Evolutionary conservation across 2,329 filamentous ascomycete genomes (phyloP), one percentile per base, ranked within the genome.

Genomic region (Phaeosphaeriaceae sp.): DNA sequence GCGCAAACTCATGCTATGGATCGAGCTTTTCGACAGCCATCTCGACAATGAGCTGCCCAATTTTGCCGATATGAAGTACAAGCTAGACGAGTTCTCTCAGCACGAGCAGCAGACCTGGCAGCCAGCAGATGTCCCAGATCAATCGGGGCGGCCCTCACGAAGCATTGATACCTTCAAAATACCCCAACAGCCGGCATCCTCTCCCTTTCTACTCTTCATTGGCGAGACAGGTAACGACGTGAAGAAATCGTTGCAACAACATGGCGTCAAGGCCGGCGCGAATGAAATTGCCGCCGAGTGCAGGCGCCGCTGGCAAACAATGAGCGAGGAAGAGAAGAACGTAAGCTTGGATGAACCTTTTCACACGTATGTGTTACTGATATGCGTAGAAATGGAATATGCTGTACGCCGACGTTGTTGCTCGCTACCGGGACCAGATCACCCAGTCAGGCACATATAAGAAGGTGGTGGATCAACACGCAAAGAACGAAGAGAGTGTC

Each of bases 1-100:
- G 58, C 80, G 86, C 41, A 89, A 89, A 68, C 80, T 89, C 65
- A 85, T 88, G 66, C 80, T 89, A 2, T 89, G 87, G 87, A 76
- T 89, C 40, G 85, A 87, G 70, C 78, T 89, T 1, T 89, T 89
- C 65, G 87, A 88, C 51, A 85, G 84, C 60, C 81, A 84, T 19
- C 70, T 78, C 7, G 78, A 80, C 50, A 75, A 75, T 44, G 74
- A 75, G 49, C 67, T 74, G 4, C 73, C 74, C 46, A 76, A 75
- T 51, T 75, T 75, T 31, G 69, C 73, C 15, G 75, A 75, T 51
- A 74, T 75, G 72, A 76, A 74, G 60, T 75, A 72, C 59, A 72
- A 71, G 44, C 71, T 76, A 66, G 71, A 75, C 51, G 67, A 72
- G 21, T 71, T 70, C 24, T 63, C 68, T 0, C 65, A 62, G 11